phyloP scores from a whole-genome alignment of 1,284 basidiomycete species.

The Ganoderma leucocontextum region DNA sequence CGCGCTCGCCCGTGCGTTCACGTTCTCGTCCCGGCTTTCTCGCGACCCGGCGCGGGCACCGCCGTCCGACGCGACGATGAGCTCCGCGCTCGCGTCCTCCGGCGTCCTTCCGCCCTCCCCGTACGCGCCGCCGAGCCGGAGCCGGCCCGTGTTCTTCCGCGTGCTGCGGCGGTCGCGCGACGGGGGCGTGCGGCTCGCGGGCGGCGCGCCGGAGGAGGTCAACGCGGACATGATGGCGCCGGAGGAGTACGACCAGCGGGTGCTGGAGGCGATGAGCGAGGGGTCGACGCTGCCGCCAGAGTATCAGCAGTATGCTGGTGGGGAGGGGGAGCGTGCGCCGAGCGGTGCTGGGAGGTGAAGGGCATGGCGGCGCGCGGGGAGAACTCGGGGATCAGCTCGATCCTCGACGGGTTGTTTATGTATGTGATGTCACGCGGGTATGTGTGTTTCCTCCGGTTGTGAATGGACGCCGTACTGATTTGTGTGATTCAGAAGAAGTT shows the following conservation, averaged over 20 bases:
- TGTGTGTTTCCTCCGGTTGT: not conserved
- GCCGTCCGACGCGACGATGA: not conserved
- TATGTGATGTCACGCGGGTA: not conserved
- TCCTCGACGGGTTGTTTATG: not conserved
- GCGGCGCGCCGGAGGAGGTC: slow-evolving; percentile 6
- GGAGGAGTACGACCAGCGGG: slow-evolving; percentile 17
- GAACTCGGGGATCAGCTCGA: not conserved
- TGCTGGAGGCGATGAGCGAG: slow-evolving; percentile 15
- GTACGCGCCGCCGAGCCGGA: not conserved
- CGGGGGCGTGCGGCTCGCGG: slow-evolving; percentile 21
- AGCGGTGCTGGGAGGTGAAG: not conserved
- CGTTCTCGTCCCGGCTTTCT: not conserved
- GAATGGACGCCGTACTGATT: not conserved
- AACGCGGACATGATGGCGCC: slow-evolving; percentile 9
- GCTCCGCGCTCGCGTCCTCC: not conserved
- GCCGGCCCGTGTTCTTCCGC: not conserved
- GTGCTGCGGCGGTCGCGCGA: slow-evolving; percentile 19
- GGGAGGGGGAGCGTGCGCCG: not conserved
- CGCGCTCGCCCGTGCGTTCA: not conserved
- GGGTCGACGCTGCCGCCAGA: slow-evolving; percentile 24
- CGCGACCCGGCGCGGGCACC: not conserved
- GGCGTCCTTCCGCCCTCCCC: not conserved
- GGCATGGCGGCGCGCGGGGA: too few relatives aligned
- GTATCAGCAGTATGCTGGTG: slow-evolving; percentile 12
- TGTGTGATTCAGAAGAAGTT: not conserved